A percentile compares a stretch with the other conserved stretches of the same genome.
phyloP scores from a whole-genome alignment of 495 filamentous ascomycete species.

The Hyaloscypha bicolor region DNA sequence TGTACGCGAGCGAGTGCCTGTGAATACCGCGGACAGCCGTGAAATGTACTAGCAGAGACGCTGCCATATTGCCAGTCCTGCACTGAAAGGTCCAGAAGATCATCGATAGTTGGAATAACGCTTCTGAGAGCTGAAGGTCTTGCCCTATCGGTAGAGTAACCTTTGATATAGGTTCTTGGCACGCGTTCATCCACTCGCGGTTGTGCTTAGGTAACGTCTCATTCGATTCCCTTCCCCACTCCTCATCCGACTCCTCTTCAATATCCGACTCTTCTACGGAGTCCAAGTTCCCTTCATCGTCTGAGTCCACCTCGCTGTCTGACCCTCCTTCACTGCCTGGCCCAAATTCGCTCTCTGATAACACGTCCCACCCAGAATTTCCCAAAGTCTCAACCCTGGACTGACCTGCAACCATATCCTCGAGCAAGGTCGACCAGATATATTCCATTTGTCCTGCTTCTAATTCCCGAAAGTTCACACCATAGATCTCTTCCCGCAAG shows the following conservation, averaged over 20 bases:
- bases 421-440: too few species aligned
- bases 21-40: neutral
- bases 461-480: neutral
- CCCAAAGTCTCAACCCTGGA: too few species aligned
- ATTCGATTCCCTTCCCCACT: neutral
- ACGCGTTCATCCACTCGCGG: neutral
- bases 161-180: neutral
- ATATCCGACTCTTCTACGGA: neutral
- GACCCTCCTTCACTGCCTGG: neutral
- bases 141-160: neutral
- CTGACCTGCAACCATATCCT: too few species aligned
- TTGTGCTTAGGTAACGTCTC: neutral
- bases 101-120: neutral
- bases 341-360: neutral
- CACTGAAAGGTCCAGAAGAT: neutral
- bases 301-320: neutral
- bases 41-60: neutral
- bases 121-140: neutral
- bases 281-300: neutral
- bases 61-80: neutral
- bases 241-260: neutral
- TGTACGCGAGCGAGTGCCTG: neutral
- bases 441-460: neutral
- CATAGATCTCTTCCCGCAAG: neutral
- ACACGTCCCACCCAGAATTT: neutral